Base-by-base conservation (phyloP, 2,329 filamentous ascomycete species). In the Cladosporium sp. region DNA sequence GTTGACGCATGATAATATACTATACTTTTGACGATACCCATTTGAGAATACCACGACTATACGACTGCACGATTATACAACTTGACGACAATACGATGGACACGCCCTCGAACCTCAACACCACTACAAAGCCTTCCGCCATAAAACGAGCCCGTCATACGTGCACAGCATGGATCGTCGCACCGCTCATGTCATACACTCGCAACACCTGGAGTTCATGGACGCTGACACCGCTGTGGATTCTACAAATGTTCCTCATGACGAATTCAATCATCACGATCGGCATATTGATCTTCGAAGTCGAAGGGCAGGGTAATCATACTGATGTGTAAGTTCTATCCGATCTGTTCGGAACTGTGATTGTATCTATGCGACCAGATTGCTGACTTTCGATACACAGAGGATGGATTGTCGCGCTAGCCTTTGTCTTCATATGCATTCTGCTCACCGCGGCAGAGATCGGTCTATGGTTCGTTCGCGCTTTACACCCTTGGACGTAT, bases 401-500 rank as follows among this genome's bases (percentile, higher is more conserved):
- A 47, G 52, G 52, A 55, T 55, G 52, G 52, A 28, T 57, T 24
- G 54, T 24, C 34, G 20, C 24, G 24, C 24, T 57, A 15, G 47
- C 54, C 44, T 50, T 49, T 17, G 28, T 57, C 28, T 50, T 57
- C 54, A 57, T 57, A 44, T 57, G 54, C 54, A 57, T 57, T 17
- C 44, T 57, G 7, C 17, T 57, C 54, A 57, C 44, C 4, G 54
- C 54, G 3, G 42, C 60, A 3, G 61, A 65, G 22, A 57, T 65
- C 44, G 62, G 62, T 17, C 49, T 64, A 15, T 61, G 62, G 60
- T 62, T 57, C 19, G 56, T 61, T 25, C 56, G 58, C 28, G 56
- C 58, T 6, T 60, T 66, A 4, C 52, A 60, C 25, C 60, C 63
- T n/a, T 62, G 59, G 58, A 42, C 62, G 7, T 64, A 58, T 22